phyloP scores from a whole-genome alignment of 2,329 filamentous ascomycete species.

The Hypoxylon sp. region DNA sequence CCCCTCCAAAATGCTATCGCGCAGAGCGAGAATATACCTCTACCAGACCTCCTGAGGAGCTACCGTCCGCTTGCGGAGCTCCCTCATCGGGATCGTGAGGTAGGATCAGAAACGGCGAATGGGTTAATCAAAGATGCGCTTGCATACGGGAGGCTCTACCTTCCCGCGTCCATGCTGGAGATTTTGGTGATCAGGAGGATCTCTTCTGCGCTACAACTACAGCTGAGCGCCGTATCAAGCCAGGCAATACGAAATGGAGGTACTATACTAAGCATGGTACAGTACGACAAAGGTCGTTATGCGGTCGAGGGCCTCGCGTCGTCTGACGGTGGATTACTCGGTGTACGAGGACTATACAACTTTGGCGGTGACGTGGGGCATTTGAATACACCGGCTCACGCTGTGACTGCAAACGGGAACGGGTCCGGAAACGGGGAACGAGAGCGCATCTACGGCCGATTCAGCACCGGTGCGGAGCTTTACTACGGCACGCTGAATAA shows the following conservation, averaged over 20 bases:
- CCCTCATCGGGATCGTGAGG: constrained; percentile 21
- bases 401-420: constrained; percentile 29
- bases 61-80: constrained; percentile 81
- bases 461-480: constrained; percentile 89
- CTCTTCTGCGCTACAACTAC: constrained; percentile 78
- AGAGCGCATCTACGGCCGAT: constrained; percentile 77
- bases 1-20: constrained; percentile 72
- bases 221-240: constrained; percentile 80
- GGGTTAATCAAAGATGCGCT: constrained; percentile 59
- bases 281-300: constrained; percentile 87
- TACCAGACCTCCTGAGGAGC: constrained; percentile 80
- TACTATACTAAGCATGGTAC: constrained; percentile 74
- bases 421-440: constrained; percentile 49
- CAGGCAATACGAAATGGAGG: constrained; percentile 76
- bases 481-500: constrained; percentile 98
- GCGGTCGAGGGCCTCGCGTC: constrained; percentile 90
- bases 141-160: constrained; percentile 79
- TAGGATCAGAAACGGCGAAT: constrained; percentile 16
- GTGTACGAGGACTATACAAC: constrained; percentile 90
- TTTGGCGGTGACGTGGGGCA: constrained; percentile 76
- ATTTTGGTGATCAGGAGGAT: constrained; percentile 83
- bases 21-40: constrained; percentile 76
- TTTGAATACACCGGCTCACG: constrained; percentile 32
- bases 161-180: constrained; percentile 86
- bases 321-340: constrained; percentile 89